A percentile compares a stretch with the other conserved stretches of the same genome.
Conservation (phyloP, 305 asterid species). For the Rubia peregrina region DNA sequence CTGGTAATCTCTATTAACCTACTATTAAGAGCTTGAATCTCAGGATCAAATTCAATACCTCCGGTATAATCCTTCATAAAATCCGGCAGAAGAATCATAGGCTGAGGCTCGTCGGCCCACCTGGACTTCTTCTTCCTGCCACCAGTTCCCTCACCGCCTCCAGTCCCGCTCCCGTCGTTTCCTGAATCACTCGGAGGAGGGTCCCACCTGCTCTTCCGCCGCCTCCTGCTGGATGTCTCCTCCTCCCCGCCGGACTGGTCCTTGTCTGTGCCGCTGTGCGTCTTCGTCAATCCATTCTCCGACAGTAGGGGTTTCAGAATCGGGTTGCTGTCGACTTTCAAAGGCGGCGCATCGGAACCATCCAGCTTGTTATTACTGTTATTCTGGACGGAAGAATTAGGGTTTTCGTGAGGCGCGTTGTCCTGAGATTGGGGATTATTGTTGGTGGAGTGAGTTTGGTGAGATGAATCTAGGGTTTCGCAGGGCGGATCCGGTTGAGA, state of each 20-base stretch:
- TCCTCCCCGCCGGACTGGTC: constrained; percentile 89
- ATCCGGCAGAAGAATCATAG: constrained; percentile 72
- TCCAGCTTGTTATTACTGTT: neutral
- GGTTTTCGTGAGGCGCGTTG: constrained; percentile 19
- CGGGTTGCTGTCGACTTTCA: constrained; percentile 18
- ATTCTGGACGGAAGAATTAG: neutral
- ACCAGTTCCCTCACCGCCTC: constrained; percentile 35
- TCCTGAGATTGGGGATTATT: constrained; percentile 24
- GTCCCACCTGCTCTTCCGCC: constrained; percentile 84
- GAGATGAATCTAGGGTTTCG: constrained; percentile 17
- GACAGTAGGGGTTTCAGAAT: constrained; percentile 45
- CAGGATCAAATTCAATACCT: constrained; percentile 96
- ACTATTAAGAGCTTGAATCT: constrained; percentile 73
- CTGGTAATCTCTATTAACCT: constrained; percentile 81
- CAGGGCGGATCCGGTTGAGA: constrained; percentile 7
- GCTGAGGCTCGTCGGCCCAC: constrained; percentile 94
- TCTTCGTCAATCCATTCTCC: constrained; percentile 53
- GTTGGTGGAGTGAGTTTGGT: constrained; percentile 16
- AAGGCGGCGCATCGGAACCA: constrained; percentile 19
- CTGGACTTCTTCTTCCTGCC: constrained; percentile 86
- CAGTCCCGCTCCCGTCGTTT: constrained; percentile 38
- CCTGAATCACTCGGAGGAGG: constrained; percentile 68
- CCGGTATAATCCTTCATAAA: constrained; percentile 85
- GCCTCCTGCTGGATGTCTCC: constrained; percentile 70
- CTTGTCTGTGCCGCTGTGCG: constrained; percentile 67